Evolutionary conservation across 2,329 filamentous ascomycete genomes (phyloP).

Genomic region (Beauveria medogensis): DNA sequence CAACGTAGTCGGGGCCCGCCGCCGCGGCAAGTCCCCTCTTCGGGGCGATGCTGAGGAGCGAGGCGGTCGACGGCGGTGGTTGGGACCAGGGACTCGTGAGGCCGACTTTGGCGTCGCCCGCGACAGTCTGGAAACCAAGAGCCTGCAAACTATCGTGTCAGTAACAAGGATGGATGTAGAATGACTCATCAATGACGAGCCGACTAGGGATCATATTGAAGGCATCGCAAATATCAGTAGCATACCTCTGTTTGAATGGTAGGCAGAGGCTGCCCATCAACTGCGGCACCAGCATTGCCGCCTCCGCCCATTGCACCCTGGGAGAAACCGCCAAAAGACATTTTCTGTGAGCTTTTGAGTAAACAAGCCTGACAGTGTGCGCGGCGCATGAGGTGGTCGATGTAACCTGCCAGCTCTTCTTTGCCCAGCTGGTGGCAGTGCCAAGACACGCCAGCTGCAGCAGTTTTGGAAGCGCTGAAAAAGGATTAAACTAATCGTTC

Average conservation of each 20-base stretch:
- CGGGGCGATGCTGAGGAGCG: conserved; percentile 76
- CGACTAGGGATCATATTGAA: neutral
- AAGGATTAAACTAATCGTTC: neutral
- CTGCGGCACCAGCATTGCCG: conserved; percentile 30
- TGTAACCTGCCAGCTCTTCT: neutral
- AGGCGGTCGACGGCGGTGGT: conserved; percentile 68
- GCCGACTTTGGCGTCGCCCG: conserved; percentile 74
- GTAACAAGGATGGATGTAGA: neutral
- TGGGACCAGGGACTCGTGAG: conserved; percentile 72
- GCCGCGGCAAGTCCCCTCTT: conserved; percentile 76
- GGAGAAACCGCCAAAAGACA: conserved; percentile 52
- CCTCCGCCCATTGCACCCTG: conserved; percentile 33
- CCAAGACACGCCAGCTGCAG: neutral
- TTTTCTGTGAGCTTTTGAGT: conserved; percentile 19
- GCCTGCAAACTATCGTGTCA: conserved; percentile 34
- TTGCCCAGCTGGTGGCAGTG: neutral
- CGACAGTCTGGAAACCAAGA: conserved; percentile 73
- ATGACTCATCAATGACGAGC: no score
- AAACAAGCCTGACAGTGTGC: neutral
- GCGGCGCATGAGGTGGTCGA: neutral
- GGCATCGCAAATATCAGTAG: conserved; percentile 9
- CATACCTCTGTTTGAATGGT: conserved; percentile 76
- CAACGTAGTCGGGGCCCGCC: conserved; percentile 71
- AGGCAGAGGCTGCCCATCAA: conserved; percentile 57
- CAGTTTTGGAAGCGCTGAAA: neutral